Evolutionary conservation across 148 eudicot species (phyloP).

Genomic region (Rhododendron kiyosumense): DNA sequence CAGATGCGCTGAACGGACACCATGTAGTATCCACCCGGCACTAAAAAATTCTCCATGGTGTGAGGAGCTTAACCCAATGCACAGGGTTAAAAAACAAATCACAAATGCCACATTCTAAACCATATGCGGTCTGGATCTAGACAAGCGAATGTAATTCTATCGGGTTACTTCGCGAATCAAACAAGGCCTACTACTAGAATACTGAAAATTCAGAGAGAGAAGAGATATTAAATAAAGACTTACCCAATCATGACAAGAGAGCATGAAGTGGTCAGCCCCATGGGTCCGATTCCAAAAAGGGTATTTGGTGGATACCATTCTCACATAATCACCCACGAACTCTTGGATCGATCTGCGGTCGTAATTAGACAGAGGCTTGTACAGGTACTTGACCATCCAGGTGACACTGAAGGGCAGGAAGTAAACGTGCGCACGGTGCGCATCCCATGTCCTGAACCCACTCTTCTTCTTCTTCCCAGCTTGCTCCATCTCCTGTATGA

Average conservation of each 20-base stretch:
- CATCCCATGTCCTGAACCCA: conserved; percentile 50
- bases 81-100: too few species aligned
- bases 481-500: conserved; percentile 73
- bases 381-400: conserved; percentile 76
- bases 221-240: neutral
- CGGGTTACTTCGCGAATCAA: too few species aligned
- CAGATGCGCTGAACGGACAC: too few species aligned
- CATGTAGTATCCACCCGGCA: too few species aligned
- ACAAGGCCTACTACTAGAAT: neutral
- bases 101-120: too few species aligned
- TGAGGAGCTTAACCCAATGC: neutral
- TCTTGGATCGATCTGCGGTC: conserved; percentile 47
- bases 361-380: conserved; percentile 43
- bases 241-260: conserved; percentile 97
- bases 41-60: too few species aligned
- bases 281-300: conserved; percentile 73
- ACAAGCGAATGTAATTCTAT: too few species aligned
- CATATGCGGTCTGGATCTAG: too few species aligned
- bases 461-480: conserved; percentile 14
- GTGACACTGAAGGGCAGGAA: conserved; percentile 93
- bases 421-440: conserved; percentile 54
- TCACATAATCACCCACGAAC: conserved; percentile 65
- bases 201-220: neutral
- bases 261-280: conserved; percentile 95
- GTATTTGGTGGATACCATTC: conserved; percentile 63